Percentiles rank a stretch among this genome's conserved stretches.
Conservation (phyloP, 129 eudicot species). For the Flaveria trinervia region DNA sequence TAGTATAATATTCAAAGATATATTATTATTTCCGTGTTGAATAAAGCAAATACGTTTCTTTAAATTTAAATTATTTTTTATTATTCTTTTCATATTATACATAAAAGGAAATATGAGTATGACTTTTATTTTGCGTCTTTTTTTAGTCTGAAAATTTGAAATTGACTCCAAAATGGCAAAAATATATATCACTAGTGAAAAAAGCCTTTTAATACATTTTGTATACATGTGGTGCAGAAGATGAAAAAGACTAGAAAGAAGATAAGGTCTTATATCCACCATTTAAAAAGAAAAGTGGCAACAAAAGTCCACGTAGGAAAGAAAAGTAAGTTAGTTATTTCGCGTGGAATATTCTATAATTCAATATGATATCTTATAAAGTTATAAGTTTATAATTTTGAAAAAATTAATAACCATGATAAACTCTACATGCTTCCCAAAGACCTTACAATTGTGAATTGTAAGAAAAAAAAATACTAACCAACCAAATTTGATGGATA, state of each 20-base stretch:
- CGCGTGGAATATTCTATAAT: background rate
- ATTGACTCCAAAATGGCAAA: no score
- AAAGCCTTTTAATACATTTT: background rate
- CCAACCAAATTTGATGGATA: no score
- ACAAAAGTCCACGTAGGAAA: constrained; percentile 40
- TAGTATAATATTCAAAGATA: no score
- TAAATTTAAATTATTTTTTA: no score
- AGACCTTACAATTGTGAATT: no score
- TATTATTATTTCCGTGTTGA: no score
- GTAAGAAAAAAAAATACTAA: no score
- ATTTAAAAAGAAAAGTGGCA: constrained; percentile 34
- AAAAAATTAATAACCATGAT: background rate
- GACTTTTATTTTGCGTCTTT: background rate
- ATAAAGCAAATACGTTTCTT: no score
- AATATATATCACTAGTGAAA: no score
- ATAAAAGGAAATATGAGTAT: background rate
- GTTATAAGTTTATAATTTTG: background rate
- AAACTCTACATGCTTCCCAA: no score
- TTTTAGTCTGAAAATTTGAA: no score
- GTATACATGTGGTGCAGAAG: constrained; percentile 15
- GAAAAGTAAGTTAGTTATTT: constrained; percentile 22
- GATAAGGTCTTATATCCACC: constrained; percentile 40
- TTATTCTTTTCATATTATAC: background rate
- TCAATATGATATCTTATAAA: no score
- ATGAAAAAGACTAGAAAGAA: background rate